Base-by-base conservation (phyloP, 768 basidiomycete genomes). In the Galerina marginata region DNA sequence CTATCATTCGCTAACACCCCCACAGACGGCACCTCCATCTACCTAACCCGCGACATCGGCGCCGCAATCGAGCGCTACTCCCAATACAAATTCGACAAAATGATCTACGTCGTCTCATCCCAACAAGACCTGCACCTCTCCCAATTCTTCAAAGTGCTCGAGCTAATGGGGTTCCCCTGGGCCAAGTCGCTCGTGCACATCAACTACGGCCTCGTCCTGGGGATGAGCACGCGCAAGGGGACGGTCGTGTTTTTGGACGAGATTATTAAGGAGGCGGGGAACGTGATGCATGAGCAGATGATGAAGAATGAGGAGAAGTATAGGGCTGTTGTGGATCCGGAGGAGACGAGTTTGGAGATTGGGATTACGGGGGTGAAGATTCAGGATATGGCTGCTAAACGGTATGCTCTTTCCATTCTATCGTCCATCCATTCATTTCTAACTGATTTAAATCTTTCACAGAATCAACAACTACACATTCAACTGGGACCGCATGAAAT, bases 341-440 rank as follows among this genome's bases (percentile, higher is more conserved):
- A 92, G 69, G 77, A 74, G 47, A 89, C 89, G 46, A 85, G 86
- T 58, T 81, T 82, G 63, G 92, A 96, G 74, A 88, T 98, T 48
- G 96, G 96, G n/a, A 93, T 97, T 68, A 91, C 94, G 0, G 95
- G 94, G 2, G 90, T 99, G 65, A 98, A 98, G 81, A 95, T 99
- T 61, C 96, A 99, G 75, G 95, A 97, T 71, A 95, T 96, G 94
- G 84, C 91, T 45, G 94, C 93, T 14, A 96, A 94, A 74, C 81
- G 95, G 95, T 94, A 64, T 46, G 23, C 45, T 49, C 39, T 9
- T 38, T 43, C 16, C 9, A 4, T 29, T 6, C 29, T 29, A 29
- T 33, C 29, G 4, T 7, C 29, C 29, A 33, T 15, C 36, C 1
- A 15, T 37, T 10, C 2, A 42, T 47, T 16, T 25, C 26, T 25